These are phyloP conservation scores for Schrenkiella parvula DNA, from an alignment of 345 rosid genomes.

Conservation along the genomic window DNA sequence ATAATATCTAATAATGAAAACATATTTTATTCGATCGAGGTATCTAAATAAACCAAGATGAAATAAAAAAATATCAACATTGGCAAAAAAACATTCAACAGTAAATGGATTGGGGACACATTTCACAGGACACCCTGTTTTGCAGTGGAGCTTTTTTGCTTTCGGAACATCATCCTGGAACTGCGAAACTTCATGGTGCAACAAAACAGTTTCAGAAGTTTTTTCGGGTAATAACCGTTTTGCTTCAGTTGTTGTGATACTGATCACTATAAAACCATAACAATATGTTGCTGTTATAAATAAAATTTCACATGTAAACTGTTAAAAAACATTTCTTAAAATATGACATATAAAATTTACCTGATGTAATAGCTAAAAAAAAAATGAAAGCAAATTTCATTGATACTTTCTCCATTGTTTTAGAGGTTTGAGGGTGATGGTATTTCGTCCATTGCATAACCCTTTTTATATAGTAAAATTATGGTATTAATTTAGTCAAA, in stretches of 20 bases:
- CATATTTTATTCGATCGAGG: too few relatives aligned
- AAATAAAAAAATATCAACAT: background rate
- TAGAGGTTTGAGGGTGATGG: background rate
- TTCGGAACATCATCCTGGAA: background rate
- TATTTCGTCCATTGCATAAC: background rate
- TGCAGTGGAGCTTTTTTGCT: background rate
- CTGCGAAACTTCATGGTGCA: background rate
- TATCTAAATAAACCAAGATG: background rate
- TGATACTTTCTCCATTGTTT: background rate
- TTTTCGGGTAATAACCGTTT: background rate
- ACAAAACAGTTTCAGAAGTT: background rate
- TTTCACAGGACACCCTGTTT: background rate
- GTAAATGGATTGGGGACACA: background rate
- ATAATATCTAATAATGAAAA: too few relatives aligned
- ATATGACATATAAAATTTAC: background rate
- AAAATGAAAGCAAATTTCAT: background rate
- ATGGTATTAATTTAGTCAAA: too few relatives aligned
- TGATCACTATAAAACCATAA: background rate
- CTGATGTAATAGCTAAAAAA: background rate
- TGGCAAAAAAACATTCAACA: background rate
- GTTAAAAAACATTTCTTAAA: too few relatives aligned
- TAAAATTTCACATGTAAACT: background rate
- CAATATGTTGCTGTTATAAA: too few relatives aligned
- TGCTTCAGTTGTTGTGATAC: background rate
- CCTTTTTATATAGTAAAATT: too few relatives aligned